Base-by-base conservation (phyloP, 163 green algal genomes). In the Scenedesmus sp. region DNA sequence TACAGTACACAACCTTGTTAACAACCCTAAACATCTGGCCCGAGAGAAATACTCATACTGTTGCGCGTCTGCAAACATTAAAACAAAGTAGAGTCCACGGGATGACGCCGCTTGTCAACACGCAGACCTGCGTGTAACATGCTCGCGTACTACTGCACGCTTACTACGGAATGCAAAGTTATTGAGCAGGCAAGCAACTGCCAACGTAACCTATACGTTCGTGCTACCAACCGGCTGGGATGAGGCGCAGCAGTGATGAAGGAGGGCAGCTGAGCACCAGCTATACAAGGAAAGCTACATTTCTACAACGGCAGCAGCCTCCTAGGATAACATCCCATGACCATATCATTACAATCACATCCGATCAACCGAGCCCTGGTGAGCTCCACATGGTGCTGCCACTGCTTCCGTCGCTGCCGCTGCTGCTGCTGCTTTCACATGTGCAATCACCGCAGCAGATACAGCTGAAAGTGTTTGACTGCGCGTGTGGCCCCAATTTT, bases 201-300 rank as follows among this genome's bases (percentile, higher is more conserved):
- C 13, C 20, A 72, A 13, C 59, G 12, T 35, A 72, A n/a, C n/a
- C 2, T 10, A n/a, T 72, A 3, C 3, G 22, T 35, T 0, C 65
- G 30, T 33, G 7, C 65, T 37, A 0, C 9, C 3, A 40, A 16
- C 30, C 30, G 37, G 65, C 65, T 76, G 65, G 5, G 6, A 76
- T 76, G 65, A 76, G 65, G 65, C 65, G 65, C 65, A 40, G 65
- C 65, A 76, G 65, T 37, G 65, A 76, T 18, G 65, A 76, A 76
- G 30, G 30, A 76, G 65, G 65, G 65, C 65, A 76, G 65, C 65
- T 76, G 30, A 40, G 65, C 65, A 76, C 30, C 30, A 76, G 65
- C 65, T 76, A 76, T 30, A 76, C 65, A 40, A 76, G 65, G 18
- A 76, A 18, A 40, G 30, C 65, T 76, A 22, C 30, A 1, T 76